Base-by-base conservation (phyloP, 805 yeast genomes). In the Saturnispora kantuleensis region DNA sequence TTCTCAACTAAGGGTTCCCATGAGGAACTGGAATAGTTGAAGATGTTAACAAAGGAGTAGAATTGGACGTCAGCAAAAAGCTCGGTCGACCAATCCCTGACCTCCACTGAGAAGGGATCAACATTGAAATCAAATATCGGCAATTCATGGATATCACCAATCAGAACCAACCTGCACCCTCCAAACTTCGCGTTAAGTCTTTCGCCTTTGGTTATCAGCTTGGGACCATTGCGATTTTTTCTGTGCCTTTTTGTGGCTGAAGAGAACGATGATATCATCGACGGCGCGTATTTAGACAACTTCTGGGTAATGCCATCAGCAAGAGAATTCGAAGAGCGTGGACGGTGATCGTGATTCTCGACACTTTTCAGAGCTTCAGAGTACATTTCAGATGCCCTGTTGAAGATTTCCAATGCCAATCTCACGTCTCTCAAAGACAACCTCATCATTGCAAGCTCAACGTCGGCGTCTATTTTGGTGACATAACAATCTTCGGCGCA, bases 1-100 rank as follows among this genome's bases (percentile, higher is more conserved):
- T 90, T 81, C 56, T 93, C 98, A 41, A 93, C 60, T 38, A 93
- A 66, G 0, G 98, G 97, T 56, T 93, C 97, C 97, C 98, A 89
- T 0, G 87, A 75, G 3, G 96, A 88, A 49, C 84, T 77, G 0
- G 96, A 76, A 59, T 89, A 89, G 59, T 88, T 88, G 68, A 84
- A 89, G 16, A 86, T 76, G 60, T 86, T 88, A 9, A 84, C 73
- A 48, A 67, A 74, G 0, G 87, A 71, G 48, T 77, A 84, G 31
- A 88, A 61, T 21, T 75, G 73, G 0, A 82, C 69, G 46, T 77
- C 79, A 1, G 86, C 84, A 52, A 79, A 80, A 44, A 89, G 61
- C 48, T 84, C 89, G 1, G 89, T 79, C 0, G 95, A 82, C 97
- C 97, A 89, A 54, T 89, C 84, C 44, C 74, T 72, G 0, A 87